A percentile compares a stretch with the other conserved stretches of the same genome.
These are phyloP conservation scores for Acrodontium crateriforme DNA, from an alignment of 2,329 filamentous ascomycete species.

Conservation along the genomic window DNA sequence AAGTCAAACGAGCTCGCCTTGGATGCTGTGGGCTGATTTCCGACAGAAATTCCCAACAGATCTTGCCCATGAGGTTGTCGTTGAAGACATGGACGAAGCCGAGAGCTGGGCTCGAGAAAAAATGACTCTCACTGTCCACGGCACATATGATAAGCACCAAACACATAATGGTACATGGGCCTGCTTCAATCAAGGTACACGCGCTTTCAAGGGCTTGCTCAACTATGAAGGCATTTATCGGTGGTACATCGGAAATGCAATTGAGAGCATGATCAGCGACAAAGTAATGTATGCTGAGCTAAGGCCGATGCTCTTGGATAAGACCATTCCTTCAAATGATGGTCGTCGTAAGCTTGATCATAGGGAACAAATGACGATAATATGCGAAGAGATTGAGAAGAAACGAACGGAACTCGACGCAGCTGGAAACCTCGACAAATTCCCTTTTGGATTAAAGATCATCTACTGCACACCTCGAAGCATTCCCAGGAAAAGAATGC, in stretches of 20 bases:
- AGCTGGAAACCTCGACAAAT: slow-evolving; percentile 27
- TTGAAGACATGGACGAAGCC: slow-evolving; percentile 8
- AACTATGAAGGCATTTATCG: slow-evolving; percentile 52
- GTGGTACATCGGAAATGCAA: slow-evolving; percentile 45
- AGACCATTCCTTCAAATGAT: slow-evolving; percentile 47
- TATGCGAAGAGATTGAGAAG: slow-evolving; percentile 39
- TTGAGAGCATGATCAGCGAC: slow-evolving; percentile 49
- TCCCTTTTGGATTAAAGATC: slow-evolving; percentile 52
- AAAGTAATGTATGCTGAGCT: slow-evolving; percentile 60
- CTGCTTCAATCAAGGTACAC: slow-evolving; percentile 54
- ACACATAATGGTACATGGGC: slow-evolving; percentile 36
- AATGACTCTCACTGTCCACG: slow-evolving; percentile 14
- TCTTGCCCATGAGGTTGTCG: slow-evolving; percentile 1
- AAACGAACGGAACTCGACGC: slow-evolving; percentile 32
- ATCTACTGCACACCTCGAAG: slow-evolving; percentile 58
- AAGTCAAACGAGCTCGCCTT: slow-evolving; percentile 7
- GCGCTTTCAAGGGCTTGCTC: slow-evolving; percentile 59
- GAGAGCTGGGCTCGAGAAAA: slow-evolving; percentile 19
- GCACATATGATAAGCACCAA: slow-evolving; percentile 11
- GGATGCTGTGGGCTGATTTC: slow-evolving; percentile 37
- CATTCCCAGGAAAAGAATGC: slow-evolving; percentile 37
- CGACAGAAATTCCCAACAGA: slow-evolving; percentile 26
- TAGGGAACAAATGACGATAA: slow-evolving; percentile 45
- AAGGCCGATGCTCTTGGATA: slow-evolving; percentile 55
- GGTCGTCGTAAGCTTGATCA: slow-evolving; percentile 41